These are phyloP conservation scores for Penicillium chermesinum DNA, from an alignment of 495 filamentous ascomycete species.

Conservation along the genomic window DNA sequence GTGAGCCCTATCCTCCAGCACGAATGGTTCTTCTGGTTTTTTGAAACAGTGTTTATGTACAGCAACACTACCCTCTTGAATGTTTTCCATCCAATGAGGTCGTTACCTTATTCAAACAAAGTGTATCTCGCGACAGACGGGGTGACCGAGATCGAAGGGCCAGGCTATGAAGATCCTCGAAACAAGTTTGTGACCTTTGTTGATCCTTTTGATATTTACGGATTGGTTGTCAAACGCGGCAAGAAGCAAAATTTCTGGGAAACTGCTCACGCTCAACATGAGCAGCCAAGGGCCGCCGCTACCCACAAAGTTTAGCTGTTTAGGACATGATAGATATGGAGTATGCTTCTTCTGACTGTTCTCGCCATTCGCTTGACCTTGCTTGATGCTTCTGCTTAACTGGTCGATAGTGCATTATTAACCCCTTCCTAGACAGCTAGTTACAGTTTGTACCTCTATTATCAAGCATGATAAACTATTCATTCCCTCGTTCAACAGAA, in stretches of 20 bases:
- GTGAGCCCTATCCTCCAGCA: conserved; percentile 54
- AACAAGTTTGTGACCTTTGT: conserved; percentile 50
- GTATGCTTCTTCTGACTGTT: too few relatives aligned
- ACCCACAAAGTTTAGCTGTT: too few relatives aligned
- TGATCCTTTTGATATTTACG: conserved; percentile 64
- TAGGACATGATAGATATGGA: too few relatives aligned
- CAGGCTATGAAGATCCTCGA: conserved; percentile 57
- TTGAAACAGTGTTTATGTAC: conserved; percentile 63
- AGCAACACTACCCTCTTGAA: conserved; percentile 58
- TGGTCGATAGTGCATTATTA: too few relatives aligned
- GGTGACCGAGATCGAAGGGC: conserved; percentile 57
- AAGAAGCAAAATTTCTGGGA: conserved; percentile 55
- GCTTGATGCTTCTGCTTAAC: too few relatives aligned
- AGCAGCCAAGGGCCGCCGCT: too few relatives aligned
- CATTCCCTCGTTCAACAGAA: background rate
- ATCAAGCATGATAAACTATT: background rate
- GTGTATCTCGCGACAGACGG: conserved; percentile 62
- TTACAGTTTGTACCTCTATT: background rate
- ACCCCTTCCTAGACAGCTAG: too few relatives aligned
- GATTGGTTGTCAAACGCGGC: conserved; percentile 48
- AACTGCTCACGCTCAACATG: background rate
- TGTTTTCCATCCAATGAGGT: conserved; percentile 55
- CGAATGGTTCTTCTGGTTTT: conserved; percentile 72
- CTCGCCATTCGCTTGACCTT: background rate
- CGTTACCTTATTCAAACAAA: conserved; percentile 57